Conservation (phyloP, 176 grass and related monocot genomes). For the Oryza coarctata region DNA sequence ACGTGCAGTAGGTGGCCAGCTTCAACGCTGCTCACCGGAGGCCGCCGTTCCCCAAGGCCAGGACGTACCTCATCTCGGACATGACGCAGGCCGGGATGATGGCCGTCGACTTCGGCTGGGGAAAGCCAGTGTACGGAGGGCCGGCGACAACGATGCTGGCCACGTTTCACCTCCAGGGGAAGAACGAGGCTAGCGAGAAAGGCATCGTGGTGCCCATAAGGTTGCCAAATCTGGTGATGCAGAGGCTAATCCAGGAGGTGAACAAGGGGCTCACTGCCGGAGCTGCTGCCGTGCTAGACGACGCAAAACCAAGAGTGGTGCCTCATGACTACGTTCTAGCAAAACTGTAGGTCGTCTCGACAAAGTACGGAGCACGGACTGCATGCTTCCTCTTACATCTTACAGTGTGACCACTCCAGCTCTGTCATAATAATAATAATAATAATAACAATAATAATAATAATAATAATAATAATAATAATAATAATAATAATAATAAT, state of each 20-base stretch:
- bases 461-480: too few relatives aligned
- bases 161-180: conserved; percentile 34
- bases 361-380: neutral
- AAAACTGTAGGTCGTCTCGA: neutral
- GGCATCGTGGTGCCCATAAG: conserved; percentile 40
- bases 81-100: conserved; percentile 28
- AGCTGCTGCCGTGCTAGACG: neutral
- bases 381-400: neutral
- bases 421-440: too few relatives aligned
- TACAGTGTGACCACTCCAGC: too few relatives aligned
- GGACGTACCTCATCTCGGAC: conserved; percentile 29
- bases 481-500: too few relatives aligned
- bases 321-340: neutral
- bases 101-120: conserved; percentile 48
- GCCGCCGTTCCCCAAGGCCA: neutral
- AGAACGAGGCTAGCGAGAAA: conserved; percentile 6
- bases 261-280: neutral
- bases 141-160: conserved; percentile 33
- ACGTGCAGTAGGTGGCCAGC: neutral
- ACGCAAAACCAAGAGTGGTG: neutral
- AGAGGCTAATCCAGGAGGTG: conserved; percentile 13
- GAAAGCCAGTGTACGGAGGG: conserved; percentile 37
- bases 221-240: conserved; percentile 28
- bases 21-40: neutral
- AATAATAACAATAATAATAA: too few relatives aligned